phyloP scores from a whole-genome alignment of 495 filamentous ascomycete species.

The Hypoxylon fuscum region DNA sequence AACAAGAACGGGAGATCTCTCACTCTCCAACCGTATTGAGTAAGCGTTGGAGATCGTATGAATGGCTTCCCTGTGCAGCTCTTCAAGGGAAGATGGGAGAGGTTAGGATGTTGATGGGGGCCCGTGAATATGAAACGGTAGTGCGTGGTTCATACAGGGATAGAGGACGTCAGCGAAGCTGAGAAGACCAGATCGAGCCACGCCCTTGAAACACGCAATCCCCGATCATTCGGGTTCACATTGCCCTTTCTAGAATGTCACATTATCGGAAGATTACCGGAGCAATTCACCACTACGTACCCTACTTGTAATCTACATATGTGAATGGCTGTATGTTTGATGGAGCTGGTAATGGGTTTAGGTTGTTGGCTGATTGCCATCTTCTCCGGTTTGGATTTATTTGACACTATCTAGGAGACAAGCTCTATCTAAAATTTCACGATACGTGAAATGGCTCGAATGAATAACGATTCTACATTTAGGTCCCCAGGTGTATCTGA shows the following conservation, averaged over 20 bases:
- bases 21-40: conserved; percentile 12
- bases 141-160: conserved; percentile 22
- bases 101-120: conserved; percentile 19
- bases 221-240: conserved; percentile 9
- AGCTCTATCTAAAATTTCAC: too few relatives aligned
- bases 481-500: too few relatives aligned
- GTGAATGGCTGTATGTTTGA: too few relatives aligned
- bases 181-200: conserved; percentile 16
- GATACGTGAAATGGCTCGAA: too few relatives aligned
- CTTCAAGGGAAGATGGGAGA: conserved; percentile 13
- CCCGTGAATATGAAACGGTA: conserved; percentile 27
- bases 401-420: too few relatives aligned
- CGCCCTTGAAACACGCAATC: conserved; percentile 22
- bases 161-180: not conserved
- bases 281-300: conserved; percentile 2
- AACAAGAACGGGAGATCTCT: conserved; percentile 4
- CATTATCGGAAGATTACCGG: conserved; percentile 6
- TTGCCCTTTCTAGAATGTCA: conserved; percentile 21
- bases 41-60: conserved; percentile 26
- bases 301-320: too few relatives aligned
- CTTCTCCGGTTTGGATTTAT: too few relatives aligned
- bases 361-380: too few relatives aligned
- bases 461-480: too few relatives aligned
- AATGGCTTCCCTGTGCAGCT: conserved; percentile 23
- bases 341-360: too few relatives aligned